Percentiles rank a stretch among this genome's conserved stretches.
These are phyloP conservation scores for Melastoma malabathricum DNA, from an alignment of 345 rosid species.

Conservation along the genomic window DNA sequence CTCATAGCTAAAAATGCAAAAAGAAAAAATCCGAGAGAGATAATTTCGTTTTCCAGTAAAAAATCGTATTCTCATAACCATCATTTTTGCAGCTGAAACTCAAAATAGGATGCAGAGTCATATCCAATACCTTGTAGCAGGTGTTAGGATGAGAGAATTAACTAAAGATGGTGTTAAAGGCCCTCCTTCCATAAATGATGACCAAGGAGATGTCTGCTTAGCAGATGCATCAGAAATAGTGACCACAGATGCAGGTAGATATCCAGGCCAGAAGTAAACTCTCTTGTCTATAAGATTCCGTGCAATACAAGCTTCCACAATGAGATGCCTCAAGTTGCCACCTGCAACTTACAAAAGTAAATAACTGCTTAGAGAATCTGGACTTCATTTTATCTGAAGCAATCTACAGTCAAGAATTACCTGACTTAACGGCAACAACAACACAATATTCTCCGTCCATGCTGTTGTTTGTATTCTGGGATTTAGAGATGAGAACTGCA, in stretches of 20 bases:
- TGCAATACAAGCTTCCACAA: slow-evolving; percentile 64
- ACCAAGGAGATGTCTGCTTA: slow-evolving; percentile 41
- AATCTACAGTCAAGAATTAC: slow-evolving; percentile 10
- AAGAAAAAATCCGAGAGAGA: slow-evolving; percentile 9
- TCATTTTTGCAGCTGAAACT: neutral
- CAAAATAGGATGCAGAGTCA: slow-evolving; percentile 7
- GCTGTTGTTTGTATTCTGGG: slow-evolving; percentile 18
- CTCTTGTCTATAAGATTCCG: slow-evolving; percentile 48
- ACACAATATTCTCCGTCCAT: slow-evolving; percentile 10
- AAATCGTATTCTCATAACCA: neutral
- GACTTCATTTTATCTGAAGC: neutral
- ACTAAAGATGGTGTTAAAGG: slow-evolving; percentile 29
- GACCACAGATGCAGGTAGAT: slow-evolving; percentile 26
- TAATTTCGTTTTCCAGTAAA: neutral
- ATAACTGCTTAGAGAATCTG: neutral
- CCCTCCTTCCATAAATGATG: slow-evolving; percentile 42
- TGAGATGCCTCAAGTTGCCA: slow-evolving; percentile 57
- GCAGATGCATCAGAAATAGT: slow-evolving; percentile 23
- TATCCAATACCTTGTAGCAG: slow-evolving; percentile 40
- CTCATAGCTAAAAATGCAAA: slow-evolving; percentile 32
- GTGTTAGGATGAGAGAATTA: slow-evolving; percentile 29
- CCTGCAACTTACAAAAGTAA: slow-evolving; percentile 16
- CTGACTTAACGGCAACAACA: slow-evolving; percentile 18
- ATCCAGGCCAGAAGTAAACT: slow-evolving; percentile 52
- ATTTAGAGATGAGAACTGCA: slow-evolving; percentile 22